These are phyloP conservation scores for Brettanomyces anomalus DNA, from an alignment of 805 yeast species.

Conservation along the genomic window DNA sequence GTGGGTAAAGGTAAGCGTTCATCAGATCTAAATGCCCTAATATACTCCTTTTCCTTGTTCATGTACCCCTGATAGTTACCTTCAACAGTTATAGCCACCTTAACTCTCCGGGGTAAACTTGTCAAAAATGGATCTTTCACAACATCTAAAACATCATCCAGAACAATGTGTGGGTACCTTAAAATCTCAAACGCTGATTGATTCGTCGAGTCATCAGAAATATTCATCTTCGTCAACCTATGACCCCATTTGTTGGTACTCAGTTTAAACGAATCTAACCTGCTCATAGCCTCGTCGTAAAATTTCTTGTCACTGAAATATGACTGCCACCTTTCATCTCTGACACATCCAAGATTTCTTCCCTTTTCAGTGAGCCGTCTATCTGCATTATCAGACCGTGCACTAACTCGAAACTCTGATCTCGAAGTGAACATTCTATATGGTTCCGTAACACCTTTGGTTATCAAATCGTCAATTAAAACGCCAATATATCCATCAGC, in stretches of 20 bases:
- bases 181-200: conserved; percentile 67
- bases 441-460: conserved; percentile 95
- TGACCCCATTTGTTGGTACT: conserved; percentile 61
- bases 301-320: conserved; percentile 34
- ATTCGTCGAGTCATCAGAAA: conserved; percentile 44
- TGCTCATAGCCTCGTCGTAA: conserved; percentile 35
- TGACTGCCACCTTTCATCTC: conserved; percentile 44
- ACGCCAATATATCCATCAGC: conserved; percentile 90
- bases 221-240: conserved; percentile 33
- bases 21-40: conserved; percentile 76
- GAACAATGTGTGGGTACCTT: conserved; percentile 38
- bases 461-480: conserved; percentile 83
- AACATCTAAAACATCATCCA: conserved; percentile 28
- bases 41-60: conserved; percentile 58
- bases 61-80: conserved; percentile 79
- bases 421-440: conserved; percentile 97
- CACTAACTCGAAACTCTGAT: conserved; percentile 84
- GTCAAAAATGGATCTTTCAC: conserved; percentile 18
- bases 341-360: conserved; percentile 53
- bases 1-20: conserved; percentile 67
- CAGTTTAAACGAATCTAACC: conserved; percentile 34
- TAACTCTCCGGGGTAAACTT: conserved; percentile 34
- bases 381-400: conserved; percentile 93
- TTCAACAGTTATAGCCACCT: conserved; percentile 61
- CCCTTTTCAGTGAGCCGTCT: conserved; percentile 69